phyloP scores from a whole-genome alignment of 352 stramenopile genomes.

The Phytophthora vignae region DNA sequence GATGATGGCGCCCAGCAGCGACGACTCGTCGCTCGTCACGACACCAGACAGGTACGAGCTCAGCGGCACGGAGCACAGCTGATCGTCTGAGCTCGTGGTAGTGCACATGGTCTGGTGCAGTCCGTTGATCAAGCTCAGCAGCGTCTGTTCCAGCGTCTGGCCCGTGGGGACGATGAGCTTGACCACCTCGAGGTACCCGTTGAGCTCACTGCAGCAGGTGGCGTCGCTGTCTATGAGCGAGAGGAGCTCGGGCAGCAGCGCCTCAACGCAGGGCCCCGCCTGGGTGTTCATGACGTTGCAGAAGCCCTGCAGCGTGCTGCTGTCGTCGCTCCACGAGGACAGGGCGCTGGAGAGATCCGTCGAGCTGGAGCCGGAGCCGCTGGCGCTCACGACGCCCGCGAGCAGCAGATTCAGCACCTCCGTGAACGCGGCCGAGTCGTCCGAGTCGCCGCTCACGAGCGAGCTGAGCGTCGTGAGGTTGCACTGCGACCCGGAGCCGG shows the following conservation, averaged over 20 bases:
- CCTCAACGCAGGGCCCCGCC: slow-evolving; percentile 53
- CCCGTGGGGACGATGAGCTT: slow-evolving; percentile 58
- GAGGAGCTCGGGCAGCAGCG: slow-evolving; percentile 54
- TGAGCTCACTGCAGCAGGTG: slow-evolving; percentile 56
- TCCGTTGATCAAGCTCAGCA: slow-evolving; percentile 59
- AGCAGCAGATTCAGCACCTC: slow-evolving; percentile 51
- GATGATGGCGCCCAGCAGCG: slow-evolving; percentile 52
- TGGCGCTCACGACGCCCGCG: slow-evolving; percentile 39
- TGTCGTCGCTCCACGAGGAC: slow-evolving; percentile 48
- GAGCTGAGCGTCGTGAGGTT: slow-evolving; percentile 56
- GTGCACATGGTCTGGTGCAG: slow-evolving; percentile 69
- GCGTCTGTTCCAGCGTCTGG: slow-evolving; percentile 52
- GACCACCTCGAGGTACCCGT: slow-evolving; percentile 53
- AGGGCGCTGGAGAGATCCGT: slow-evolving; percentile 41
- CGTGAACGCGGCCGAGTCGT: slow-evolving; percentile 48
- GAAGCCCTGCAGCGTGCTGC: slow-evolving; percentile 54
- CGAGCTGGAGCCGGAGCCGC: slow-evolving; percentile 13
- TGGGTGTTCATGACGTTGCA: slow-evolving; percentile 66
- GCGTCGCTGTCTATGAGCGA: slow-evolving; percentile 53
- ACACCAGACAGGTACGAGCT: slow-evolving; percentile 48
- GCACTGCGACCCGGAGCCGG: slow-evolving; percentile 46
- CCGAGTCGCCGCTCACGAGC: slow-evolving; percentile 41
- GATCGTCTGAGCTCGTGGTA: slow-evolving; percentile 42
- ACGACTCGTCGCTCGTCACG: slow-evolving; percentile 42
- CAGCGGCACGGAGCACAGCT: slow-evolving; percentile 56